Evolutionary conservation across 2,329 filamentous ascomycete genomes (phyloP).

Genomic region (Pseudogymnoascus sp.): DNA sequence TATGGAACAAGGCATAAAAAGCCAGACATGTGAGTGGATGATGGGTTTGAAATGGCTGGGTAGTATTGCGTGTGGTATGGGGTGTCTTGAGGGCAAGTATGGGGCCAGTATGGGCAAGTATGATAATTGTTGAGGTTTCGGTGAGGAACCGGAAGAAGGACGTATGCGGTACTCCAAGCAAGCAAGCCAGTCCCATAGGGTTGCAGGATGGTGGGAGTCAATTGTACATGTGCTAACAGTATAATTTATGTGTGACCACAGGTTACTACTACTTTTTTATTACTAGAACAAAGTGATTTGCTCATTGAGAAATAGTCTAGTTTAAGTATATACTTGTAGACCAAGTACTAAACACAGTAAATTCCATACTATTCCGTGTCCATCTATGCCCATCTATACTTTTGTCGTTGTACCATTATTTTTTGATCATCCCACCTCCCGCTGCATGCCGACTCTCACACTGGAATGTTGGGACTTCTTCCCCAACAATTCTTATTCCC

Average conservation of each 20-base stretch:
- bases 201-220: background rate
- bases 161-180: background rate
- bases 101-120: background rate
- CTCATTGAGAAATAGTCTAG: constrained; percentile 1
- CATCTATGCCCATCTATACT: background rate
- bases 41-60: background rate
- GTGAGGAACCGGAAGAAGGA: background rate
- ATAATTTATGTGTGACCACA: background rate
- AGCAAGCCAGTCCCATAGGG: background rate
- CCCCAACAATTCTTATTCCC: background rate
- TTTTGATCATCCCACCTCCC: background rate
- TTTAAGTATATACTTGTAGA: background rate
- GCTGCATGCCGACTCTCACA: background rate
- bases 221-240: background rate
- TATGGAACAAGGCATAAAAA: background rate
- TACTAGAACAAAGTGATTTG: background rate
- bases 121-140: constrained; percentile 8
- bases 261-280: background rate
- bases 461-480: constrained; percentile 6
- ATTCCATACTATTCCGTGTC: too few relatives aligned
- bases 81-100: background rate
- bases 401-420: background rate
- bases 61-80: background rate
- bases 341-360: background rate
- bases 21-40: background rate